Base-by-base conservation (phyloP, 139 green algal genomes). In the Trebouxia sp. region DNA sequence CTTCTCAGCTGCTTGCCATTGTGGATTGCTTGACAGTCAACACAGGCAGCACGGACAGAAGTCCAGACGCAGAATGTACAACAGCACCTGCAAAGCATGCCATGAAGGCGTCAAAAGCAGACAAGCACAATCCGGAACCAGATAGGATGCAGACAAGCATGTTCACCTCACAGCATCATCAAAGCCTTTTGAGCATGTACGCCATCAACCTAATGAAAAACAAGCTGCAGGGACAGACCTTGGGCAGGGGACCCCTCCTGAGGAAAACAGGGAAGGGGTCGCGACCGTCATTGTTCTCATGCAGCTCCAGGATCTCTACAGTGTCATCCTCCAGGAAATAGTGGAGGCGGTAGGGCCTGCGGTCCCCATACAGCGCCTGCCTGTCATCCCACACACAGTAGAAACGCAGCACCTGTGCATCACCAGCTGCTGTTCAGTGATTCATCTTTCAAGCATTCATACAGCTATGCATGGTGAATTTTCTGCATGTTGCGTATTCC, bases 301-400 rank as follows among this genome's bases (percentile, higher is more conserved):
- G 67, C 26, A 76, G 78, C 86, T 99, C 95, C 56, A 97, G 87
- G 39, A 99, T 93, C 87, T 98, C 95, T 20, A 97, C 91, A 1
- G 90, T 96, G 89, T 97, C 92, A 80, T 98, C 94, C 82, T 96
- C 92, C 45, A 98, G 87, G 82, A 94, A 98, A 86, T 95, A 98
- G 85, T 97, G 94, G 78, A 99, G 83, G 65, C 95, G 87, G 82
- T 96, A 98, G 37, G 90, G 90, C 12, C 91, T 84, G n/a, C 92
- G 83, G 80, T 97, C 92, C 28, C 94, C 94, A 82, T 93, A 97
- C 82, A 97, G 85, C 1, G 70, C 43, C 75, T 37, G 75, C 39
- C 90, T 78, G 85, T 98, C 93, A 65, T 98, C 94, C 94, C 94
- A 98, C 8, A 98, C 82, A 80, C 86, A 91, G 83, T 85, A 94